Percentiles rank a stretch among this genome's conserved stretches.
Conservation (phyloP, 306 rosid species). For the Corylus americana region DNA sequence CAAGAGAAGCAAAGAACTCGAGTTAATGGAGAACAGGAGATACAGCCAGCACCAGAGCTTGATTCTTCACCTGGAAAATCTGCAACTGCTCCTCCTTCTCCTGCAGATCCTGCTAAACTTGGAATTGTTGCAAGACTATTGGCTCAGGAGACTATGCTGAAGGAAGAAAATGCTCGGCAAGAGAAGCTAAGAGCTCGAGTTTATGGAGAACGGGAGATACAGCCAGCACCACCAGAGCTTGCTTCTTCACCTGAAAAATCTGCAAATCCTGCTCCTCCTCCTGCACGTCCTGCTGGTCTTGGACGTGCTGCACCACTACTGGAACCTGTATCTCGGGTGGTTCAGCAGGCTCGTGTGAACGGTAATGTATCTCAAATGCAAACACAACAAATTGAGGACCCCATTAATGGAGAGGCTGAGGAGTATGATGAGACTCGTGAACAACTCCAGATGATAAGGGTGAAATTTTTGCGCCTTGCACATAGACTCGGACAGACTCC, state of each 20-base stretch:
- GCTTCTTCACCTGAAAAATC: constrained; percentile 52
- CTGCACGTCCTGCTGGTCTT: constrained; percentile 86
- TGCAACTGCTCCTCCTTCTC: too few species aligned
- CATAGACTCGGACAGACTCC: constrained; percentile 98
- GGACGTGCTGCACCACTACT: constrained; percentile 82
- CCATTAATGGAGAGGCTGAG: constrained; percentile 68
- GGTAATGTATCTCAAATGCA: constrained; percentile 59
- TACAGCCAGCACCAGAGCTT: constrained; percentile 35
- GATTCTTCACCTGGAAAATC: constrained; percentile 47
- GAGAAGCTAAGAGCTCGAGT: constrained; percentile 40
- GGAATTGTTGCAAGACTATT: neutral
- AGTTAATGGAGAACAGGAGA: constrained; percentile 31
- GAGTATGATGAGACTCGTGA: constrained; percentile 97
- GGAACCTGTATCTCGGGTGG: constrained; percentile 73
- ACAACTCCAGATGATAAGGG: constrained; percentile 95
- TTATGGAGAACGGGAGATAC: constrained; percentile 33
- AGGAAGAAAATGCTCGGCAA: constrained; percentile 35
- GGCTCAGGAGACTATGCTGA: constrained; percentile 41
- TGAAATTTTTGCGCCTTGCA: constrained; percentile 87
- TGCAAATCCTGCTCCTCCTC: constrained; percentile 42
- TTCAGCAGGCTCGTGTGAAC: constrained; percentile 76
- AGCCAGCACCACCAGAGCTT: constrained; percentile 32
- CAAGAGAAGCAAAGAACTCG: constrained; percentile 39
- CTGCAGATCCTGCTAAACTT: too few species aligned
- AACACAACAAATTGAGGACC: constrained; percentile 76